Base-by-base conservation (phyloP, 139 green algal species). In the Zygnema cylindricum region DNA sequence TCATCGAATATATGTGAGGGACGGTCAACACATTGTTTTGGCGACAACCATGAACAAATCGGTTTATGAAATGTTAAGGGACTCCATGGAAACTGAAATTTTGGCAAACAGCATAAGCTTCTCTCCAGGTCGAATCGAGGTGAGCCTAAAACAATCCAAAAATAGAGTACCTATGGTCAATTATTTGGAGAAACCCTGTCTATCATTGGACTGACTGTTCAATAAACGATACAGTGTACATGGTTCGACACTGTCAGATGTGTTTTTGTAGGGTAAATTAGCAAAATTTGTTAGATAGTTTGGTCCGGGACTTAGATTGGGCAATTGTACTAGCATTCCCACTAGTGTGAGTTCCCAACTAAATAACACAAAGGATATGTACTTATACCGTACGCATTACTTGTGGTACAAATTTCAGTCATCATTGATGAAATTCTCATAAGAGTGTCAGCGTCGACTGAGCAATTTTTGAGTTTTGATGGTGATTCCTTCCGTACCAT, bases 51-150 rank as follows among this genome's bases (percentile, higher is more conserved):
- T 90, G 85, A 57, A 71, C 40, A 38, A 83, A n/a, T 38, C 38
- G 7, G 63, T 73, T 23, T 90, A 88, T 55, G 78, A 90, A 33
- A 90, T 81, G 81, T 41, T 90, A 33, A n/a, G 30, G 35, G 39
- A 87, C 22, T 32, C 79, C 36, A 87, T 90, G n/a, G 32, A 90
- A 1, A 35, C 49, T n/a, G 55, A 87, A 2, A 22, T 30, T 23
- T 22, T 90, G 81, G 30, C 33, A 1, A 42, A 82, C 43, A 23
- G 22, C 78, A 77, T 90, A 16, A 55, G 36, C 43, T 90, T 89
- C 39, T 7, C 33, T 11, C 32, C n/a, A 2, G 85, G 85, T 16
- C 43, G 85, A 35, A 88, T 90, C 25, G 85, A 90, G 85, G 85
- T 90, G 36, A 30, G 77, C 49, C 7, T 7, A 63, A 16, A 63